Evolutionary conservation across 2,329 filamentous ascomycete species (phyloP).

Genomic region (Cytospora piceae): DNA sequence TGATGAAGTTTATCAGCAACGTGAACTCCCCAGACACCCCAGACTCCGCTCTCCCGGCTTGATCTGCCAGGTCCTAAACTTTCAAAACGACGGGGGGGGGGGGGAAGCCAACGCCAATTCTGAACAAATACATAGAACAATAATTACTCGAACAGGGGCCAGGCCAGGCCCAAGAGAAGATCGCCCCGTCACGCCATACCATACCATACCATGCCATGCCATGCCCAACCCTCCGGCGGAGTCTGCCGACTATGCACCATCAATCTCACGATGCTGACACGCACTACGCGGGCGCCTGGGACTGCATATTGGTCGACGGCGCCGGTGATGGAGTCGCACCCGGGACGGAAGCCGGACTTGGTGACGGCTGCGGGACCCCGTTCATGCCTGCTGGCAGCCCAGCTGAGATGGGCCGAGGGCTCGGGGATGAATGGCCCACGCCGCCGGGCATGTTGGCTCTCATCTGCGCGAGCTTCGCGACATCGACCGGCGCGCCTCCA

Average conservation of each 20-base stretch:
- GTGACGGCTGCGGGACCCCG: slow-evolving; percentile 29
- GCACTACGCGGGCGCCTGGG: slow-evolving; percentile 34
- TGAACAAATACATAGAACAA: slow-evolving; percentile 22
- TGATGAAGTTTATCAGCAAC: neutral
- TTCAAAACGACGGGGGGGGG: slow-evolving; percentile 56
- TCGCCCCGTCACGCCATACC: neutral
- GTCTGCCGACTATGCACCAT: neutral
- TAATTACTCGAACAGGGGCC: slow-evolving; percentile 11
- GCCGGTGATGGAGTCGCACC: slow-evolving; percentile 38
- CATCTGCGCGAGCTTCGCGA: slow-evolving; percentile 42
- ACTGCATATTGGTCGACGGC: slow-evolving; percentile 41
- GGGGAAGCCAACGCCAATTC: slow-evolving; percentile 44
- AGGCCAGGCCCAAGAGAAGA: neutral
- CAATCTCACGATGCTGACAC: neutral
- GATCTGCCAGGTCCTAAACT: slow-evolving; percentile 53
- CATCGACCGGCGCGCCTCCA: slow-evolving; percentile 40
- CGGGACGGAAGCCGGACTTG: slow-evolving; percentile 33
- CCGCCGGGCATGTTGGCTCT: slow-evolving; percentile 44
- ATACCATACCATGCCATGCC: neutral
- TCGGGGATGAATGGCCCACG: slow-evolving; percentile 42
- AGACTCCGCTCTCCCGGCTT: slow-evolving; percentile 10
- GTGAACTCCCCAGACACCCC: neutral
- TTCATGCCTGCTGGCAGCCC: slow-evolving; percentile 30
- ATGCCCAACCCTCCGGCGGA: neutral
- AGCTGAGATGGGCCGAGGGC: slow-evolving; percentile 34